phyloP scores from a whole-genome alignment of 352 stramenopile species.

The Phytopythium delawarense region DNA sequence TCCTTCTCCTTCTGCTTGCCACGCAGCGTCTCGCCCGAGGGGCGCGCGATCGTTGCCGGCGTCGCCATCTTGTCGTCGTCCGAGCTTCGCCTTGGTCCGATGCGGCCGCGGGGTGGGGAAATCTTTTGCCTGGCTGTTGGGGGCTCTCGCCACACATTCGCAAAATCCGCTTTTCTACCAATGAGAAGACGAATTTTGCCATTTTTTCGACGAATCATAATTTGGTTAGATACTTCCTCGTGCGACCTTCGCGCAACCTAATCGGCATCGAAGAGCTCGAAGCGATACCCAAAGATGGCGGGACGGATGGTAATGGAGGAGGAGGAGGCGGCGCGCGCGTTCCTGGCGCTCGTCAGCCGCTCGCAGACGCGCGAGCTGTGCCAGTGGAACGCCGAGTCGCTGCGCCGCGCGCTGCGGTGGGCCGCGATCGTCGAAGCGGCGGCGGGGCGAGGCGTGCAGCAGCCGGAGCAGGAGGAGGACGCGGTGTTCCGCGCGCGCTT shows the following conservation, averaged over 20 bases:
- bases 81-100: background rate
- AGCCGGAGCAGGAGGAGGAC: slow-evolving; percentile 16
- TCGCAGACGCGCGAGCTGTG: slow-evolving; percentile 45
- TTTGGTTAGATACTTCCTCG: accelerated
- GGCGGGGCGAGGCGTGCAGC: slow-evolving; percentile 3
- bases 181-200: background rate
- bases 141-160: background rate
- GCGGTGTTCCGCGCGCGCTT: slow-evolving; percentile 24
- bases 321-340: slow-evolving; percentile 16
- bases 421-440: slow-evolving; percentile 28
- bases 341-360: slow-evolving; percentile 43
- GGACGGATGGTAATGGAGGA: background rate
- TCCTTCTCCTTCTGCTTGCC: slow-evolving; percentile 97
- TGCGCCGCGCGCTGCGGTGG: slow-evolving; percentile 39
- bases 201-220: slow-evolving; percentile 3
- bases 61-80: slow-evolving; percentile 8
- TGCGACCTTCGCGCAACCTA: background rate
- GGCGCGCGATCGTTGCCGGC: slow-evolving; percentile 52
- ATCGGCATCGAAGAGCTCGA: background rate
- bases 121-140: slow-evolving; percentile 9
- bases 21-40: slow-evolving; percentile 72
- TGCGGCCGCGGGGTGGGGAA: background rate
- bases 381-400: slow-evolving; percentile 49
- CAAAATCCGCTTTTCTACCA: background rate
- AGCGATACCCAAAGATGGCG: background rate